Conservation (phyloP, 768 basidiomycete genomes). For the Lactarius hatsudake region DNA sequence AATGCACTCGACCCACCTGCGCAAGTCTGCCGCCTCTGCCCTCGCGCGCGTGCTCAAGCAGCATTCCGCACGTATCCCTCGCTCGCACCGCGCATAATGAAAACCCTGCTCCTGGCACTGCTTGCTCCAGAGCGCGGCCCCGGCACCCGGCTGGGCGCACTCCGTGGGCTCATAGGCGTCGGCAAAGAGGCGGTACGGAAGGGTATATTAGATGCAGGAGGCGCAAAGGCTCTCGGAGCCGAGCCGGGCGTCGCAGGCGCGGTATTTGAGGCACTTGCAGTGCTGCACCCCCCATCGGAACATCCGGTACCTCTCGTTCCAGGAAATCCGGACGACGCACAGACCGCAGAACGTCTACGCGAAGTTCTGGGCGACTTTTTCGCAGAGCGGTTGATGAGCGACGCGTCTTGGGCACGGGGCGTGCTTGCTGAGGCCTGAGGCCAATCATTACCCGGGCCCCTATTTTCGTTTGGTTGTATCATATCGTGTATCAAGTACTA, state of each 20-base stretch:
- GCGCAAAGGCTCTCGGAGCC: conserved; percentile 68
- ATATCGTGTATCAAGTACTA: conserved; percentile 14
- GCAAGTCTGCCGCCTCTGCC: conserved; percentile 79
- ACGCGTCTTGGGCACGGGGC: conserved; percentile 63
- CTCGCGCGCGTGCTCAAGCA: conserved; percentile 77
- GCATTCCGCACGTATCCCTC: conserved; percentile 87
- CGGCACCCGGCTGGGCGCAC: conserved; percentile 86
- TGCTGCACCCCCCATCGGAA: conserved; percentile 56
- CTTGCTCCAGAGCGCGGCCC: conserved; percentile 66
- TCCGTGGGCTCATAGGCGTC: conserved; percentile 81
- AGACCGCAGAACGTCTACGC: conserved; percentile 45
- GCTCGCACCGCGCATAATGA: conserved; percentile 85
- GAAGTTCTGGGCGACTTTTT: conserved; percentile 63
- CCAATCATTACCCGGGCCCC: too few species aligned
- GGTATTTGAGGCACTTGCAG: conserved; percentile 62
- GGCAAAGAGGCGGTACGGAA: conserved; percentile 83
- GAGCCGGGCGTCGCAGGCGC: conserved; percentile 56
- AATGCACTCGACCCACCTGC: conserved; percentile 65
- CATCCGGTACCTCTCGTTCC: conserved; percentile 58
- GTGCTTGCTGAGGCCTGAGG: conserved; percentile 39
- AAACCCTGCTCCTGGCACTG: conserved; percentile 87
- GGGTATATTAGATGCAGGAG: conserved; percentile 78
- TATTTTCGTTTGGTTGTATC: conserved; percentile 8
- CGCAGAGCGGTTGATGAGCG: conserved; percentile 50
- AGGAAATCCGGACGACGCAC: conserved; percentile 46